Conservation (phyloP, 78 protist species). For the Goniomonas avonlea region DNA sequence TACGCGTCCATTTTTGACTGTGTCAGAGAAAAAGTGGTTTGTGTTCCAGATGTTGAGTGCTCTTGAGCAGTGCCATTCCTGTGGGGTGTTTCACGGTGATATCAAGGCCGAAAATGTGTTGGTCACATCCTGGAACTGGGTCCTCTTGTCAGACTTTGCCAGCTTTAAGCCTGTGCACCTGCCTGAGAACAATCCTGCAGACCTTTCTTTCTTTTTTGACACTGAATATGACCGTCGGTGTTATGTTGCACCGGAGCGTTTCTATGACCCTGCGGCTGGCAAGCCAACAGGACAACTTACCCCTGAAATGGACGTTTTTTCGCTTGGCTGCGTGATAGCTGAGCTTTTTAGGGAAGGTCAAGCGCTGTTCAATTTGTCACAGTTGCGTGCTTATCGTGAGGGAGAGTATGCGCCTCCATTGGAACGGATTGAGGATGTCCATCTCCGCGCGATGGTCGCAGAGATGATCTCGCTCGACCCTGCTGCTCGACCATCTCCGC, state of each 20-base stretch:
- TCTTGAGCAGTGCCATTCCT: slow-evolving; percentile 40
- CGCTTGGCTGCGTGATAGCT: slow-evolving; percentile 46
- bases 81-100: slow-evolving; percentile 54
- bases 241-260: slow-evolving; percentile 85
- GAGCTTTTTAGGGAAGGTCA: slow-evolving; percentile 62
- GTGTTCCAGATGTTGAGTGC: slow-evolving; percentile 73
- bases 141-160: slow-evolving; percentile 41
- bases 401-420: too few relatives aligned
- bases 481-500: not conserved
- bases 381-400: slow-evolving; percentile 35
- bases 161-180: slow-evolving; percentile 49
- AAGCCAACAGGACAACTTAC: not conserved
- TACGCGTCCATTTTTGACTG: slow-evolving; percentile 67
- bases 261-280: slow-evolving; percentile 28
- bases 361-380: slow-evolving; percentile 56
- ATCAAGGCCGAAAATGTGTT: slow-evolving; percentile 68
- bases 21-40: slow-evolving; percentile 68
- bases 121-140: slow-evolving; percentile 69
- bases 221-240: slow-evolving; percentile 67
- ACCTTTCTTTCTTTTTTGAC: slow-evolving; percentile 80
- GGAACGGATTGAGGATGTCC: too few relatives aligned
- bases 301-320: slow-evolving; percentile 70
- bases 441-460: not conserved
- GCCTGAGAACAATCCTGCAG: slow-evolving; percentile 72
- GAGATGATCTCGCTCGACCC: slow-evolving; percentile 1